Evolutionary conservation across 805 yeast species (phyloP), one percentile per base, ranked within the genome.

Genomic region (Metschnikowia santaceciliae): DNA sequence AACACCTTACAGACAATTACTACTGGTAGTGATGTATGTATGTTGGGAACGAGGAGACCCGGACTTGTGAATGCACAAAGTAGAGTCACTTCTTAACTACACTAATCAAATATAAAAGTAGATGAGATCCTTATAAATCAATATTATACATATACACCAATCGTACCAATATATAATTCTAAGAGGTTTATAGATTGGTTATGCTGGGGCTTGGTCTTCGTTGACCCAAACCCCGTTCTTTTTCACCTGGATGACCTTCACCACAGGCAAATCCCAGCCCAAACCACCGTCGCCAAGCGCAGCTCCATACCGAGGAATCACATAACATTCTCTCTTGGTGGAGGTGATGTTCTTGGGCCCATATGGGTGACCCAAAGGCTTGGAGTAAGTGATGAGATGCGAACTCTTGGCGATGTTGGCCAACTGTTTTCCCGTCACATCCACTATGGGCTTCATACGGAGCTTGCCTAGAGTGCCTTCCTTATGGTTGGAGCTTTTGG

Each of bases 341-440:
- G 87, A 71, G 3, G 82, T 72, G 14, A 88, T 61, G 55, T 78
- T 74, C 61, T 84, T 85, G 1, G 96, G 95, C 1, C 90, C 95
- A 61, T 89, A 82, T 2, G 97, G 96, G 49, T 88, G 87, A 0
- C 96, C 96, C 47, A 92, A 69, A 0, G 98, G 98, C 62, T 91
- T 92, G 26, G 97, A 90, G 67, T 86, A 91, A 0, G 92, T 82
- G 39, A 92, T 62, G 43, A 92, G 71, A 0, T 87, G 82, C 15
- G 95, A 83, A 30, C 72, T 73, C 57, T 84, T 86, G 15, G 90
- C 91, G 17, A 94, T 76, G 56, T 88, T 88, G 7, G 92, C 81
- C 47, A 94, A 69, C 44, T 91, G 91, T 22, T 81, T 78, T 3
- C 90, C 90, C 4, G 80, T 71, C 36, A 91, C 78, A 50, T 88